Conservation (phyloP, 2,329 filamentous ascomycete species). For the Sarocladium oryzae region DNA sequence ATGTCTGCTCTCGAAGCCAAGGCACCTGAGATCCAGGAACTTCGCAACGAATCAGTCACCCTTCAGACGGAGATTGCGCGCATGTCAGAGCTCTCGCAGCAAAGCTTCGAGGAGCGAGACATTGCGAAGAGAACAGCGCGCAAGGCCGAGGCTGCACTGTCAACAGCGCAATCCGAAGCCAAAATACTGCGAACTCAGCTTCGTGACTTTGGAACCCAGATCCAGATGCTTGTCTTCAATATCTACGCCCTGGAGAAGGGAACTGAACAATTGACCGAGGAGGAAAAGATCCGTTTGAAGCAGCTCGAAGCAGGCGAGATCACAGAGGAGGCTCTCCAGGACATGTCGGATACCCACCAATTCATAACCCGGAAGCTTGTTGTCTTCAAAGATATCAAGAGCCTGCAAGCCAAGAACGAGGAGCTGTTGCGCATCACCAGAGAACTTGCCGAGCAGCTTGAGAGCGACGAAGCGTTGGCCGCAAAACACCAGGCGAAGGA, state of each 20-base stretch:
- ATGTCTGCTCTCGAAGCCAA: conserved; percentile 78
- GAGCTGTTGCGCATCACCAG: conserved; percentile 77
- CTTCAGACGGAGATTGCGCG: conserved; percentile 76
- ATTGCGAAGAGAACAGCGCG: conserved; percentile 69
- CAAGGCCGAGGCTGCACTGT: conserved; percentile 69
- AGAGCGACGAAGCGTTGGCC: conserved; percentile 76
- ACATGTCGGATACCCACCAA: conserved; percentile 76
- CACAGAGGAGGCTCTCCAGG: conserved; percentile 61
- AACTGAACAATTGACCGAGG: conserved; percentile 59
- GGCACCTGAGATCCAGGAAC: conserved; percentile 80
- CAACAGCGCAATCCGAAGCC: conserved; percentile 57
- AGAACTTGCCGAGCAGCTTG: conserved; percentile 80
- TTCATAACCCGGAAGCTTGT: conserved; percentile 89
- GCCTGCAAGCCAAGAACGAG: conserved; percentile 82
- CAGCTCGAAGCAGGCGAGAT: conserved; percentile 72
- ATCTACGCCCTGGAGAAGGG: conserved; percentile 77
- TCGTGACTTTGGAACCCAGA: conserved; percentile 80
- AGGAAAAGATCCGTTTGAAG: conserved; percentile 70
- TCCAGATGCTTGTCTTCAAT: conserved; percentile 86
- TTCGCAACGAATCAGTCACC: conserved; percentile 73
- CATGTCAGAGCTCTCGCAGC: conserved; percentile 78
- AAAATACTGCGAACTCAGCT: conserved; percentile 80
- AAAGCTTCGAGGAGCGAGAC: conserved; percentile 75
- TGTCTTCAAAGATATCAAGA: conserved; percentile 76
- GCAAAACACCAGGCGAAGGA: conserved; percentile 56